Conservation (phyloP, 495 filamentous ascomycete species). For the Xylaria scruposa region DNA sequence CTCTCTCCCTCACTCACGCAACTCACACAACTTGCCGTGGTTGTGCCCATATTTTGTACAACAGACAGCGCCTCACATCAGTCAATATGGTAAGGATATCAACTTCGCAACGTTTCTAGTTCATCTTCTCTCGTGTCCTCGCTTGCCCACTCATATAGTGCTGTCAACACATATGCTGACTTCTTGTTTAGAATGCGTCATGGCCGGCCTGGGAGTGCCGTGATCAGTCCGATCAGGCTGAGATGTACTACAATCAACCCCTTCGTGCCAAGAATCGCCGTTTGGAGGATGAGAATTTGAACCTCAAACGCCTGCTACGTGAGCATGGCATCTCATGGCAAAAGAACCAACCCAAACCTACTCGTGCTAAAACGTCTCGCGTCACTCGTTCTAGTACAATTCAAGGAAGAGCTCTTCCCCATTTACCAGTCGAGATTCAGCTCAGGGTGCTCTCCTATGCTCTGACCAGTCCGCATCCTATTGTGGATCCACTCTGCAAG, state of each 20-base stretch:
- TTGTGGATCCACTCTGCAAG: conserved; percentile 55
- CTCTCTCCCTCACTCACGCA: not conserved
- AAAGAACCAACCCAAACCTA: conserved; percentile 24
- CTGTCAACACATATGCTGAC: not conserved
- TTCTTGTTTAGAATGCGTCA: conserved; percentile 24
- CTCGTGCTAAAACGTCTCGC: conserved; percentile 16
- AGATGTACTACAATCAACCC: conserved; percentile 48
- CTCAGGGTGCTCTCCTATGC: conserved; percentile 52
- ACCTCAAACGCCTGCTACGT: conserved; percentile 48
- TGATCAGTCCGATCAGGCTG: conserved; percentile 50
- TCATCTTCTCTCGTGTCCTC: not conserved
- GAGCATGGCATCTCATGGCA: conserved; percentile 49
- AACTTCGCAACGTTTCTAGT: too few relatives aligned
- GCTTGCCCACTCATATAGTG: not conserved
- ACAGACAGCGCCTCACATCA: not conserved
- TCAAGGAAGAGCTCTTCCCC: conserved; percentile 36
- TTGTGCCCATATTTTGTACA: not conserved
- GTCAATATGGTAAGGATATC: conserved; percentile 23
- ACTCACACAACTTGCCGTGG: not conserved
- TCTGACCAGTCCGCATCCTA: conserved; percentile 50
- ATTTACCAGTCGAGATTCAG: conserved; percentile 53
- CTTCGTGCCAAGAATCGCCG: conserved; percentile 43
- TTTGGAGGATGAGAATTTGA: conserved; percentile 46
- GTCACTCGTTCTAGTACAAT: conserved; percentile 32
- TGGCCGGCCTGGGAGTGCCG: conserved; percentile 48